Evolutionary conservation across 2,329 filamentous ascomycete species (phyloP).

Genomic region (Dichotomopilus funicola): DNA sequence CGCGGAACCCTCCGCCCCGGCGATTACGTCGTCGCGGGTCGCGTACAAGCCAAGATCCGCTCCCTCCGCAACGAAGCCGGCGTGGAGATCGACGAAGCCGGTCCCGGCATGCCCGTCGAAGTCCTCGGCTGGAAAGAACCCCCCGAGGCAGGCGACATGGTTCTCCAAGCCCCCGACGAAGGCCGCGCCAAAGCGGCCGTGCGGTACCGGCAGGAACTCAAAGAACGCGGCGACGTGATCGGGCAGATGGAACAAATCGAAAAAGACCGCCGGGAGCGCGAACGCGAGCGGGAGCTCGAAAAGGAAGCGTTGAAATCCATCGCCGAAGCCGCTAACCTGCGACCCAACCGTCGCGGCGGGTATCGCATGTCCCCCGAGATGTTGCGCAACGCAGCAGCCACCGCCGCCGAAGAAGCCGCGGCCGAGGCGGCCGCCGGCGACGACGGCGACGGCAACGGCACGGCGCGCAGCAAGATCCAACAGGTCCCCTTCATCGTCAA

Average conservation of each 20-base stretch:
- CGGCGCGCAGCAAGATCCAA: conserved; percentile 34
- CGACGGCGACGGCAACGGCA: conserved; percentile 29
- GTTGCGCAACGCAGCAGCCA: neutral
- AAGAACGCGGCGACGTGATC: conserved; percentile 66
- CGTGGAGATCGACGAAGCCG: conserved; percentile 61
- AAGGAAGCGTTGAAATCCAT: conserved; percentile 25
- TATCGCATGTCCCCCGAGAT: no score
- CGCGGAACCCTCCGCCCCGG: conserved; percentile 77
- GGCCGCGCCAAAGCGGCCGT: conserved; percentile 71
- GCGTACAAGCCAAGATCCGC: conserved; percentile 81
- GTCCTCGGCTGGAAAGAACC: conserved; percentile 87
- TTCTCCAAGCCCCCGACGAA: conserved; percentile 76
- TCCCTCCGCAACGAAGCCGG: conserved; percentile 81
- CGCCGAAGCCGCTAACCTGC: conserved; percentile 1
- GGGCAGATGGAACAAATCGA: conserved; percentile 73
- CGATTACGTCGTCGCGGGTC: conserved; percentile 79
- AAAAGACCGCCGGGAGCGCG: conserved; percentile 49
- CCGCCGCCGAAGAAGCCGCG: neutral
- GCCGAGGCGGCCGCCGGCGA: conserved; percentile 26
- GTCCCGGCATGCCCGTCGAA: conserved; percentile 84
- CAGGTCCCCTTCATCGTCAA: conserved; percentile 80
- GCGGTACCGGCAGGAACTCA: conserved; percentile 65
- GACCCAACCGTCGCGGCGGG: neutral
- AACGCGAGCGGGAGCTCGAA: conserved; percentile 41
- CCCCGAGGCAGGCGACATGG: conserved; percentile 77